Conservation (phyloP, 495 filamentous ascomycete species). For the Annulohypoxylon bovei region DNA sequence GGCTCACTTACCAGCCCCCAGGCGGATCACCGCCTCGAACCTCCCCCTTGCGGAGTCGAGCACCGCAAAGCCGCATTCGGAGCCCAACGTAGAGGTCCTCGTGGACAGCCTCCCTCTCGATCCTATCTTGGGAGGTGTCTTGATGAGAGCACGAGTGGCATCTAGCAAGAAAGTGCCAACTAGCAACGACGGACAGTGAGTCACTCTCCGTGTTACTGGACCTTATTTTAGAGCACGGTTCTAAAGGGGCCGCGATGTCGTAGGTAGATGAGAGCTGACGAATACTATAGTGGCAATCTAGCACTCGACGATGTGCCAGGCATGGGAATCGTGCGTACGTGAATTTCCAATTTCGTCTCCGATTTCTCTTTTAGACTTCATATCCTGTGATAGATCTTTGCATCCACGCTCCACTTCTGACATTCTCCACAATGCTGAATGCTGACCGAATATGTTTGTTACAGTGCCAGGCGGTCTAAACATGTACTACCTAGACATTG, state of each 20-base stretch:
- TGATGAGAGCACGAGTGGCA: slow-evolving; percentile 39
- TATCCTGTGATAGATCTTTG: not conserved
- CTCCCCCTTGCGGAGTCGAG: slow-evolving; percentile 21
- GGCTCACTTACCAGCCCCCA: slow-evolving; percentile 24
- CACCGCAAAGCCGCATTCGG: slow-evolving; percentile 22
- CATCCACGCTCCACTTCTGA: slow-evolving; percentile 13
- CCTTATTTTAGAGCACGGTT: not conserved
- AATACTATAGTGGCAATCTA: slow-evolving; percentile 18
- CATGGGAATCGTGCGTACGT: slow-evolving; percentile 38
- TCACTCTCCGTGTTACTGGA: slow-evolving; percentile 7
- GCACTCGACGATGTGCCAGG: slow-evolving; percentile 32
- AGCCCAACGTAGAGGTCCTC: slow-evolving; percentile 37
- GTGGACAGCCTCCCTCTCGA: slow-evolving; percentile 37
- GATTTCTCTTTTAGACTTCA: not conserved
- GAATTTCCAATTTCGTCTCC: not conserved
- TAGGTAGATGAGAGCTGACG: slow-evolving; percentile 20
- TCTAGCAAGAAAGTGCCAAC: slow-evolving; percentile 39
- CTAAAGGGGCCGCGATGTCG: not conserved
- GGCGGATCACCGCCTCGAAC: slow-evolving; percentile 40
- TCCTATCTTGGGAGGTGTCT: slow-evolving; percentile 32
- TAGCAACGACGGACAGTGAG: slow-evolving; percentile 44
- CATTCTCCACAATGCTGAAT: slow-evolving; percentile 15
- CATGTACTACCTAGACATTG: slow-evolving; percentile 43
- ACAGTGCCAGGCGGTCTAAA: slow-evolving; percentile 42
- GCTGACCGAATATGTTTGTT: slow-evolving; percentile 26